These are phyloP conservation scores for Aspergillus persii DNA, from an alignment of 2,329 filamentous ascomycete species.

Conservation along the genomic window DNA sequence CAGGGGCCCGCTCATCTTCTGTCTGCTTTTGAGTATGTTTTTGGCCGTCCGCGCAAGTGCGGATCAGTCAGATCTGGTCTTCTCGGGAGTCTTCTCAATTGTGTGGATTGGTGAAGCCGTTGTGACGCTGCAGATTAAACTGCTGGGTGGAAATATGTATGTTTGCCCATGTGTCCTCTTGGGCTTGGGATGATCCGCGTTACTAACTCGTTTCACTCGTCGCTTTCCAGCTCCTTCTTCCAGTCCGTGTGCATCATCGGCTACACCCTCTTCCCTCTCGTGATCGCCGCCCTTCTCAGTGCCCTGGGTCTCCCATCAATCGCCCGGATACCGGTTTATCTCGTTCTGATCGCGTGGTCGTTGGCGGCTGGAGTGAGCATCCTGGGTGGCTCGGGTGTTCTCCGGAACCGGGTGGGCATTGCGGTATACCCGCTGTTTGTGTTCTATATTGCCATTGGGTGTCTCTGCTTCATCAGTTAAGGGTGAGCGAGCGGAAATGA, in stretches of 20 bases:
- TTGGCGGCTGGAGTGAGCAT: slow-evolving; percentile 95
- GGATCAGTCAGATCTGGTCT: slow-evolving; percentile 83
- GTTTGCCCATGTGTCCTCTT: slow-evolving; percentile 39
- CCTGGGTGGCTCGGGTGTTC: slow-evolving; percentile 87
- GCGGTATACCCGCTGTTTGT: slow-evolving; percentile 94
- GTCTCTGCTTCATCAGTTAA: slow-evolving; percentile 95
- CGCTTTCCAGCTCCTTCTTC: slow-evolving; percentile 75
- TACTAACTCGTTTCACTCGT: slow-evolving; percentile 16
- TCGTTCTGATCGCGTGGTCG: slow-evolving; percentile 86
- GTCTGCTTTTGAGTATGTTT: slow-evolving; percentile 80
- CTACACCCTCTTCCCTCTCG: slow-evolving; percentile 95
- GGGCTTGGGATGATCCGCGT: neutral
- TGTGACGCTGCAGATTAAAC: slow-evolving; percentile 96
- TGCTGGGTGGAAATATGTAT: slow-evolving; percentile 95
- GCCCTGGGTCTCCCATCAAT: slow-evolving; percentile 77
- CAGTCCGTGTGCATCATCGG: slow-evolving; percentile 98
- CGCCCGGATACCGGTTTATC: slow-evolving; percentile 83
- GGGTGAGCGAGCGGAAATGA: neutral
- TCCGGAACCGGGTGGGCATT: slow-evolving; percentile 89
- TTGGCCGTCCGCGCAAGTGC: slow-evolving; percentile 76
- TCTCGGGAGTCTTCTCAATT: slow-evolving; percentile 93
- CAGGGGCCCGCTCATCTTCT: slow-evolving; percentile 91
- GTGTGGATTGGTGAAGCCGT: slow-evolving; percentile 96
- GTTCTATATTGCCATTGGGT: slow-evolving; percentile 90
- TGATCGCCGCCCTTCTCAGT: slow-evolving; percentile 86